A percentile compares a stretch with the other conserved stretches of the same genome.
Conservation (phyloP, 352 stramenopile species). For the Globisporangium cylindrosporum region DNA sequence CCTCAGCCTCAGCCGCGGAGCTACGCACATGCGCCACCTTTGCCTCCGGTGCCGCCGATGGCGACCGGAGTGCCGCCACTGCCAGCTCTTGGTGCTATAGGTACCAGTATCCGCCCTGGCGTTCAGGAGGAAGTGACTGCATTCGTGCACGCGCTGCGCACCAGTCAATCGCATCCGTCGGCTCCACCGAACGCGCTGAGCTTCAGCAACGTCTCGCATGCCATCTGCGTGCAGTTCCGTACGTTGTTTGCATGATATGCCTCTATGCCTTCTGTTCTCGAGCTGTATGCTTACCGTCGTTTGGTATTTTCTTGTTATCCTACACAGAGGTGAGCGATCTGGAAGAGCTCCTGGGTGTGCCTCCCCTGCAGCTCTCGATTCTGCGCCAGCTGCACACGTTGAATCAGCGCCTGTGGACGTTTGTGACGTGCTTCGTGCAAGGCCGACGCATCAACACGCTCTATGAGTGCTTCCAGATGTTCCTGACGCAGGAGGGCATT, state of each 20-base stretch:
- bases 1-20: not conserved
- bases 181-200: slow-evolving; percentile 59
- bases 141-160: slow-evolving; percentile 58
- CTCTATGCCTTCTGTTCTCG: not conserved
- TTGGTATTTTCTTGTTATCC: not conserved
- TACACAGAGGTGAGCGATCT: slow-evolving; percentile 40
- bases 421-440: slow-evolving; percentile 75
- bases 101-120: slow-evolving; percentile 15
- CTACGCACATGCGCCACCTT: slow-evolving; percentile 11
- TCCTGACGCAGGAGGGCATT: slow-evolving; percentile 66
- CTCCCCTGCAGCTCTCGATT: slow-evolving; percentile 40
- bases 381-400: slow-evolving; percentile 59
- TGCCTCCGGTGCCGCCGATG: slow-evolving; percentile 4
- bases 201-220: slow-evolving; percentile 40
- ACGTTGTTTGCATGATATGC: slow-evolving; percentile 16
- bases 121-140: slow-evolving; percentile 47
- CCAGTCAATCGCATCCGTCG: slow-evolving; percentile 41
- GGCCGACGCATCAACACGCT: slow-evolving; percentile 71
- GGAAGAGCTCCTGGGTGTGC: slow-evolving; percentile 49
- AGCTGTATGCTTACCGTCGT: not conserved
- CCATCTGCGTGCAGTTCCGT: slow-evolving; percentile 68
- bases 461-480: slow-evolving; percentile 66
- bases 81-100: not conserved
- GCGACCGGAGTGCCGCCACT: not conserved
- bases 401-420: slow-evolving; percentile 78